Conservation (phyloP, 345 rosid species). For the Pistacia vera region DNA sequence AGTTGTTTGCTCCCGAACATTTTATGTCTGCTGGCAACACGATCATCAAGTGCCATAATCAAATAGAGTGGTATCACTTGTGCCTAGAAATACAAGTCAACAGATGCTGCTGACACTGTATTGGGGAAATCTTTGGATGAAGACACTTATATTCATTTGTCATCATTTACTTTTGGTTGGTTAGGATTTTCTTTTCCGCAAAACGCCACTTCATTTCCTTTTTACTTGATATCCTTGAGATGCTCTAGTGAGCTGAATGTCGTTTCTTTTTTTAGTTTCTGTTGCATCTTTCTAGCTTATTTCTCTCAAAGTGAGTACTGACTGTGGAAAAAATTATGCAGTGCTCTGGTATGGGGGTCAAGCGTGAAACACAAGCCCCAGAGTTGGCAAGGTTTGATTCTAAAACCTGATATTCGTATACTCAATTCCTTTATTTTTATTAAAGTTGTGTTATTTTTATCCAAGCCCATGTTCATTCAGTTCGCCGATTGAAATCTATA, state of each 20-base stretch:
- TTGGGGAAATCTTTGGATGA: not conserved
- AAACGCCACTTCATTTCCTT: not conserved
- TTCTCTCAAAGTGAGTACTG: not conserved
- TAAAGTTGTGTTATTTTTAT: not conserved
- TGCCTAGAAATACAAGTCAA: too few relatives aligned
- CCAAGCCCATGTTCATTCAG: not conserved
- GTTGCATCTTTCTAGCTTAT: not conserved
- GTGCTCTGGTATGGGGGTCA: conserved; percentile 98
- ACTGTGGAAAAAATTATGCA: conserved; percentile 34
- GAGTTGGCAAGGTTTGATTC: conserved; percentile 91
- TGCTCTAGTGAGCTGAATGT: not conserved
- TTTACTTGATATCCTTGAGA: not conserved
- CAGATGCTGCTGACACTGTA: not conserved
- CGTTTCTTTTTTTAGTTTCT: not conserved
- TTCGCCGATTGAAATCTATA: not conserved
- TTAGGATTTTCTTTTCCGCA: not conserved
- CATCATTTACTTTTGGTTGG: not conserved
- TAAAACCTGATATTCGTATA: conserved; percentile 7
- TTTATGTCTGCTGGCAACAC: not conserved
- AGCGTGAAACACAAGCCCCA: conserved; percentile 98
- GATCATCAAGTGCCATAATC: not conserved
- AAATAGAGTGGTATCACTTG: not conserved
- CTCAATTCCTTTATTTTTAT: not conserved
- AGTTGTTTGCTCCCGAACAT: not conserved
- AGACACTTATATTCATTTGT: not conserved